Evolutionary conservation across 345 rosid genomes (phyloP), one percentile per base, ranked within the genome.

Genomic region (Bruguiera sexangula): DNA sequence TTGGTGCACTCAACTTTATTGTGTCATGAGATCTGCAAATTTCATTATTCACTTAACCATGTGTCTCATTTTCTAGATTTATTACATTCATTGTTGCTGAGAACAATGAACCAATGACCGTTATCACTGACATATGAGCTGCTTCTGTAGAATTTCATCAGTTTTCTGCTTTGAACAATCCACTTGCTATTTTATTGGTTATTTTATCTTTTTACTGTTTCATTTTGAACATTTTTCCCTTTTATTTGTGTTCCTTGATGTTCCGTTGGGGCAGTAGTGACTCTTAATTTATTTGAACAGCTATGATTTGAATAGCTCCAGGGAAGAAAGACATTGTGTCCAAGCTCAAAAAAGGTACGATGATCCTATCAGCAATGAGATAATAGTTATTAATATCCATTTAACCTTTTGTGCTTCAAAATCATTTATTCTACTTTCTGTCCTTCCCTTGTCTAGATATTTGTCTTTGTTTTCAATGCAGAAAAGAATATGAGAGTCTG

Each of bases 401-500:
- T 37, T 6, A 18, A 6, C 48, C 51, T 4, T 15, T 43, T 19
- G 1, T 32, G 53, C 20, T 32, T 60, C 60, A 52, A 24, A 31
- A 19, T 26, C 46, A 32, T 57, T 16, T 57, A 27, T 64, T 39
- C 9, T 62, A 19, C 34, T 36, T 46, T 65, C 53, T 77, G 75
- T 51, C 55, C 55, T 59, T 39, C 4, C 19, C 57, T 6, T 2
- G 15, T 39, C 27, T 51, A 7, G 30, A 29, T 65, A 56, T 57
- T 63, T 73, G 29, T 61, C 15, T 51, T 26, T 69, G 4, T 66
- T 56, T 73, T 52, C 70, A 70, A 16, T 76, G 76, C 88, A 93
- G 97, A 75, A 84, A 79, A 75, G 86, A 85, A 79, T 93, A 87
- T 65, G 92, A 90, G 73, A 74, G 69, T 75, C 73, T 90, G 72